These are phyloP conservation scores for Amanita rimosa DNA, from an alignment of 768 basidiomycete species.

Conservation along the genomic window DNA sequence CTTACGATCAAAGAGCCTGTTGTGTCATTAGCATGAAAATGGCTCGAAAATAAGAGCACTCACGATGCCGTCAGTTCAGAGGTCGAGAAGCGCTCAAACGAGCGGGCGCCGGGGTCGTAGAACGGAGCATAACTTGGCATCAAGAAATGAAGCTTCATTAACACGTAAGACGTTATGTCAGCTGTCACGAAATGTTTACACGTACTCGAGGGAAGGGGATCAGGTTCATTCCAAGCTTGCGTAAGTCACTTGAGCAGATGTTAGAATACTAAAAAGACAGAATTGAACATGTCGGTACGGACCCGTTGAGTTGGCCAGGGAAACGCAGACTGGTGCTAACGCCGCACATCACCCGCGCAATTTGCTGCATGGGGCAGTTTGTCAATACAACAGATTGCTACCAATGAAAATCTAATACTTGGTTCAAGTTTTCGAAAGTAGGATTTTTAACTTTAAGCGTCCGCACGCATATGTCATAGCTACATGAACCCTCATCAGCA, in stretches of 20 bases:
- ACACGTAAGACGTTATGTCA: background rate
- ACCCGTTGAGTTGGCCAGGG: constrained; percentile 92
- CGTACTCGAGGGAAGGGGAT: constrained; percentile 90
- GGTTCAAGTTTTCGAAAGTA: constrained; percentile 56
- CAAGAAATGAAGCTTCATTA: constrained; percentile 79
- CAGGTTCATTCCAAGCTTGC: constrained; percentile 89
- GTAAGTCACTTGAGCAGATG: constrained; percentile 47
- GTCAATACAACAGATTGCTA: background rate
- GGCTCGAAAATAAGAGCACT: constrained; percentile 10
- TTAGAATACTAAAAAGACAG: constrained; percentile 1
- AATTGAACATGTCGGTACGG: constrained; percentile 10
- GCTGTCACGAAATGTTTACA: constrained; percentile 27
- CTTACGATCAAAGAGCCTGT: constrained; percentile 67
- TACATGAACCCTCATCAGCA: constrained; percentile 14
- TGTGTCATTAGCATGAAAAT: no score
- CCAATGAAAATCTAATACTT: constrained; percentile 26
- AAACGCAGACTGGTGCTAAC: constrained; percentile 87
- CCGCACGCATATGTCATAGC: constrained; percentile 61
- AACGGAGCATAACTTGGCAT: constrained; percentile 94
- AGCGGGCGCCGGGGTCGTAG: constrained; percentile 48
- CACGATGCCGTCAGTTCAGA: constrained; percentile 69
- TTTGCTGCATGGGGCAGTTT: constrained; percentile 30
- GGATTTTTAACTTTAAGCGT: constrained; percentile 59
- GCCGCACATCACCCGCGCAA: constrained; percentile 90
- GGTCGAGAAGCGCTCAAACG: constrained; percentile 51